Evolutionary conservation across 164 flowering plant genomes (phyloP).

Genomic region (Liriodendron chinense): DNA sequence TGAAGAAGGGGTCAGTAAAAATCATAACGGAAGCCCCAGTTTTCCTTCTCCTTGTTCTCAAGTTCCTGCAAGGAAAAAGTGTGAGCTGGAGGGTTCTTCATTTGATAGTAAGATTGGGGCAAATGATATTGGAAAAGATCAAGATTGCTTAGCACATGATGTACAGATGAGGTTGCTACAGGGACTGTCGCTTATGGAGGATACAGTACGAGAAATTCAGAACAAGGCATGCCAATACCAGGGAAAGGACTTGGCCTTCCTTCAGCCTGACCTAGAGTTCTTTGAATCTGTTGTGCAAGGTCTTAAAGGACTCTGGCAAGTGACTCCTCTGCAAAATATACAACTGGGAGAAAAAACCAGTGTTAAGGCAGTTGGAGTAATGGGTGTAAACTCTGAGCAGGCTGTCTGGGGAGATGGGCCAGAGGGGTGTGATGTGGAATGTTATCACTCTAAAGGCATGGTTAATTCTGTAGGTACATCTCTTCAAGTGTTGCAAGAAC

Average conservation of each 20-base stretch:
- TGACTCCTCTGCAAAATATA: conserved; percentile 13
- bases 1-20: background rate
- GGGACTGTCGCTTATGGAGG: conserved; percentile 55
- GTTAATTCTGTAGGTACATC: conserved; percentile 35
- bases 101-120: background rate
- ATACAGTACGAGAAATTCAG: conserved; percentile 51
- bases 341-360: conserved; percentile 16
- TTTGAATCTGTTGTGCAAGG: conserved; percentile 42
- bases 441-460: conserved; percentile 43
- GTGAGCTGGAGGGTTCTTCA: background rate
- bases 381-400: conserved; percentile 19
- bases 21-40: background rate
- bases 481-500: conserved; percentile 7
- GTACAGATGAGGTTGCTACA: conserved; percentile 40
- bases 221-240: conserved; percentile 39
- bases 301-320: conserved; percentile 37
- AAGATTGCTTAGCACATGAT: conserved; percentile 20
- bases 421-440: conserved; percentile 27
- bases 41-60: background rate
- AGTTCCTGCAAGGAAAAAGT: background rate
- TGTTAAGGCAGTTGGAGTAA: conserved; percentile 19
- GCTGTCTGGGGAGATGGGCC: conserved; percentile 25
- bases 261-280: conserved; percentile 51
- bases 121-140: conserved; percentile 1
- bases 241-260: conserved; percentile 41